A percentile compares a stretch with the other conserved stretches of the same genome.
Evolutionary conservation across 768 basidiomycete genomes (phyloP).

Genomic region (Lentinula sp.): DNA sequence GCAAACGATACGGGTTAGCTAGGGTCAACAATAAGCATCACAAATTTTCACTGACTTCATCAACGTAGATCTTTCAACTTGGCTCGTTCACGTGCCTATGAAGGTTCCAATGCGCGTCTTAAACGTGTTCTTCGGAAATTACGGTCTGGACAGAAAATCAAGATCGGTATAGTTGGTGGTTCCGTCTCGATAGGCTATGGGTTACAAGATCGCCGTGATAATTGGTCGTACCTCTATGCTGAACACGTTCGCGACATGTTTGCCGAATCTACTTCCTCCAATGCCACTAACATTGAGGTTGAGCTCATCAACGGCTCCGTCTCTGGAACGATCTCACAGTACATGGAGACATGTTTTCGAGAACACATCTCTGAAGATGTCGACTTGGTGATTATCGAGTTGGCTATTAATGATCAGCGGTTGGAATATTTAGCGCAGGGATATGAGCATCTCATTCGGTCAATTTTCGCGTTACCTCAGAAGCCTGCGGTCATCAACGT

Average conservation of each 20-base stretch:
- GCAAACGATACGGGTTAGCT: conserved; percentile 1
- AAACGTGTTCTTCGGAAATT: neutral
- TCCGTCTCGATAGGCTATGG: neutral
- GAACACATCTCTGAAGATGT: conserved; percentile 1
- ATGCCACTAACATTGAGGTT: neutral
- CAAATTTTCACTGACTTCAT: neutral
- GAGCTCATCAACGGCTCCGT: neutral
- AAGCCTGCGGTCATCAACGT: neutral
- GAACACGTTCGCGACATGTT: neutral
- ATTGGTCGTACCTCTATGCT: neutral
- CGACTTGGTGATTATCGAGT: neutral
- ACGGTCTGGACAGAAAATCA: neutral
- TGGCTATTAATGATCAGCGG: neutral
- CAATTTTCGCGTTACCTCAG: neutral
- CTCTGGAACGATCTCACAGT: neutral
- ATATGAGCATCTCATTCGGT: neutral
- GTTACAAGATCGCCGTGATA: neutral
- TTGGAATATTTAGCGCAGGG: neutral
- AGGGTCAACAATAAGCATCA: no score
- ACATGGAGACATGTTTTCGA: conserved; percentile 2
- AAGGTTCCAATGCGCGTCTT: neutral
- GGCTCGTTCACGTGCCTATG: conserved; percentile 1
- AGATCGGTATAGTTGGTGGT: neutral
- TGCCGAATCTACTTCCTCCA: neutral
- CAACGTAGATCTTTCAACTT: neutral